Evolutionary conservation across 257 asterid species (phyloP).

Genomic region (Primulina tabacum): DNA sequence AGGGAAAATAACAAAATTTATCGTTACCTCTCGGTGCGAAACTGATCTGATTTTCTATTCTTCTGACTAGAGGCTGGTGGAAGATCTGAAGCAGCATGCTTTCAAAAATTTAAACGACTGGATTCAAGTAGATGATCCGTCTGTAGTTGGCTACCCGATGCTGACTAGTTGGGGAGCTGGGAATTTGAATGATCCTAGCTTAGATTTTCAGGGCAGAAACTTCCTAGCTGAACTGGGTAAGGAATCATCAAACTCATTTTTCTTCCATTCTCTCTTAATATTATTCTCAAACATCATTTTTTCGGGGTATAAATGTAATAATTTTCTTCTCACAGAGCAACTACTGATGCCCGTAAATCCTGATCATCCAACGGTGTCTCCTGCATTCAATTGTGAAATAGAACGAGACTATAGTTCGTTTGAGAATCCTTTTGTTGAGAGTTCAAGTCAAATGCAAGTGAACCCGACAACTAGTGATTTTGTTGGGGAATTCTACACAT

Average conservation of each 20-base stretch:
- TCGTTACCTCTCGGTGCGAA: not conserved
- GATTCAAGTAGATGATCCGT: slow-evolving; percentile 41
- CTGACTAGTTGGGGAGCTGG: slow-evolving; percentile 35
- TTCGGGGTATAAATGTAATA: slow-evolving; percentile 1
- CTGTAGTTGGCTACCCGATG: slow-evolving; percentile 34
- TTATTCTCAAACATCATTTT: not conserved
- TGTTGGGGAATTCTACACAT: slow-evolving; percentile 34
- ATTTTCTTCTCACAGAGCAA: slow-evolving; percentile 34
- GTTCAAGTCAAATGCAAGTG: slow-evolving; percentile 40
- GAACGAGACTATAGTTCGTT: slow-evolving; percentile 36
- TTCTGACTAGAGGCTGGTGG: slow-evolving; percentile 49
- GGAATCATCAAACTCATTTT: not conserved
- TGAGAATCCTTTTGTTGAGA: slow-evolving; percentile 37
- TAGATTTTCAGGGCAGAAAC: slow-evolving; percentile 32
- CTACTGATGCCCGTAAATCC: slow-evolving; percentile 33
- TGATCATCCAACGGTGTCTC: slow-evolving; percentile 33
- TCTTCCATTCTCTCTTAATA: slow-evolving; percentile 2
- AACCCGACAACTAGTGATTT: slow-evolving; percentile 34
- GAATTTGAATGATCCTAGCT: slow-evolving; percentile 30
- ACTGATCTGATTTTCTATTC: slow-evolving; percentile 23
- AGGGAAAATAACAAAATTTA: not conserved
- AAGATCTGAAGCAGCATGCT: slow-evolving; percentile 45
- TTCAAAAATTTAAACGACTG: slow-evolving; percentile 43
- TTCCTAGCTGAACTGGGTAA: slow-evolving; percentile 55
- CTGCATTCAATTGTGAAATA: slow-evolving; percentile 25